Evolutionary conservation across 2,329 filamentous ascomycete genomes (phyloP).

Genomic region (Blastomyces gilchristii): DNA sequence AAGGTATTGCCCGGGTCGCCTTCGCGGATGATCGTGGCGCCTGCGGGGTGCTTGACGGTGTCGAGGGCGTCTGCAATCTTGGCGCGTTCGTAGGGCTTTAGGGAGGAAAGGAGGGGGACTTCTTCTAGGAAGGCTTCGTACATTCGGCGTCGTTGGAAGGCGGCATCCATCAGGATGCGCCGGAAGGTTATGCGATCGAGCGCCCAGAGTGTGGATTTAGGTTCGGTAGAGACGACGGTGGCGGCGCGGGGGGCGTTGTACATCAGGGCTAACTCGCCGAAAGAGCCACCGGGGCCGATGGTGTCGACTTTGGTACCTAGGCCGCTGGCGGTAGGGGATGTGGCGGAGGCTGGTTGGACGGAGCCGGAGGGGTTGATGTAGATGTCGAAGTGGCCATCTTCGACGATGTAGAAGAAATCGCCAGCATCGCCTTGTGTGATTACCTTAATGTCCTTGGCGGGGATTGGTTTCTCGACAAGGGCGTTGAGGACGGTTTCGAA

Average conservation of each 20-base stretch:
- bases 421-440: slow-evolving; percentile 92
- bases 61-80: slow-evolving; percentile 97
- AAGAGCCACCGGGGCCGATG: slow-evolving; percentile 81
- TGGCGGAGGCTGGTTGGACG: slow-evolving; percentile 55
- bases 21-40: slow-evolving; percentile 77
- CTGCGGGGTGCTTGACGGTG: slow-evolving; percentile 71
- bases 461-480: slow-evolving; percentile 88
- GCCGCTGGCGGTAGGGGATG: slow-evolving; percentile 43
- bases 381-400: slow-evolving; percentile 81
- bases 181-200: slow-evolving; percentile 94
- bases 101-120: slow-evolving; percentile 69
- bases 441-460: slow-evolving; percentile 79
- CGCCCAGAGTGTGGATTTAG: slow-evolving; percentile 77
- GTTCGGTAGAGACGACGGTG: slow-evolving; percentile 75
- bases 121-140: slow-evolving; percentile 96
- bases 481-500: slow-evolving; percentile 77
- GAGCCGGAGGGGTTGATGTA: slow-evolving; percentile 72
- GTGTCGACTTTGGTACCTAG: slow-evolving; percentile 72
- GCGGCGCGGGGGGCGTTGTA: slow-evolving; percentile 95
- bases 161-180: slow-evolving; percentile 95
- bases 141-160: slow-evolving; percentile 89
- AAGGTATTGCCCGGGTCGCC: slow-evolving; percentile 88
- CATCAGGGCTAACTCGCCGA: slow-evolving; percentile 95
- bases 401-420: slow-evolving; percentile 96
- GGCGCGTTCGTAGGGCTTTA: slow-evolving; percentile 86